Conservation (phyloP, 495 filamentous ascomycete species). For the Annulohypoxylon maeteangense region DNA sequence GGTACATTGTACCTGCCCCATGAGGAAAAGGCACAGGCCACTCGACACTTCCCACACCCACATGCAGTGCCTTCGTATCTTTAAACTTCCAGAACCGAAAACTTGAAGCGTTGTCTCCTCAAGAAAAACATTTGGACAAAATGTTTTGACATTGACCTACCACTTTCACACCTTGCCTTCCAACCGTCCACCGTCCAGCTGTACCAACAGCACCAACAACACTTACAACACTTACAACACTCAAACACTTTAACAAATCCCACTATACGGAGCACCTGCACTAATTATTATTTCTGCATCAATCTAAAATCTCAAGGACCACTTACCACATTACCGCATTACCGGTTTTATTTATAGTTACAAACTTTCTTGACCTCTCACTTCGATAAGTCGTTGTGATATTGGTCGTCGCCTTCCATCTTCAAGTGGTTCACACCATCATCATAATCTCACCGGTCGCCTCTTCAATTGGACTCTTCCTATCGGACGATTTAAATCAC, state of each 20-base stretch:
- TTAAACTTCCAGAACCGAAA: constrained; percentile 15
- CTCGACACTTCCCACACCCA: constrained; percentile 1
- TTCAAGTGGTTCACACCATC: neutral
- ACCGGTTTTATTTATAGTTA: neutral
- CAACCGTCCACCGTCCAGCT: neutral
- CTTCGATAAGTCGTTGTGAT: neutral
- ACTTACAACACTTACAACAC: no score
- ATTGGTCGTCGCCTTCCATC: neutral
- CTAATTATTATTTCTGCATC: neutral
- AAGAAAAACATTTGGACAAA: constrained; percentile 12
- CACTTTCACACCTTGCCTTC: constrained; percentile 24
- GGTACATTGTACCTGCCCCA: neutral
- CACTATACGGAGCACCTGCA: neutral
- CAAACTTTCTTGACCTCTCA: neutral
- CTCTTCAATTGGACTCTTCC: constrained; percentile 14
- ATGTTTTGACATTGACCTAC: constrained; percentile 34
- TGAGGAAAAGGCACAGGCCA: constrained; percentile 7
- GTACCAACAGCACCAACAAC: neutral
- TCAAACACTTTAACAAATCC: no score
- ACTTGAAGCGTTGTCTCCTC: neutral
- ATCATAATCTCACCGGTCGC: constrained; percentile 2
- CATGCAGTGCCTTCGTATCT: constrained; percentile 12
- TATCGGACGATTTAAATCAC: neutral
- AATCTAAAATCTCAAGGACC: neutral
- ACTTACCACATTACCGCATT: neutral